phyloP scores from a whole-genome alignment of 148 eudicot species.

The Chenopodium formosanum region DNA sequence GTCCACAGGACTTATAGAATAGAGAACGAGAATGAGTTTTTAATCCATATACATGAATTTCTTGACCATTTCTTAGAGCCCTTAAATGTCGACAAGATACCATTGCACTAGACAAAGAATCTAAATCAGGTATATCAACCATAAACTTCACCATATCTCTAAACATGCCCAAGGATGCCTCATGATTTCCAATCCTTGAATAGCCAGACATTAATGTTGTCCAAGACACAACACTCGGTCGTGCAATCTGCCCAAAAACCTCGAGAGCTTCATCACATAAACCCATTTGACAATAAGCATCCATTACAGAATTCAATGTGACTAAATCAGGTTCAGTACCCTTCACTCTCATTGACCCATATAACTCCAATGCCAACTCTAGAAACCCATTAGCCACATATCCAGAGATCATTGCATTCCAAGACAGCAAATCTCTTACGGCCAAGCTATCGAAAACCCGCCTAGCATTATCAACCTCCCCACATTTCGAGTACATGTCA shows the following conservation, averaged over 20 bases:
- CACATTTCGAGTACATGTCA: conserved; percentile 54
- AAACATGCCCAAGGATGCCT: conserved; percentile 36
- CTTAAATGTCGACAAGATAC: conserved; percentile 46
- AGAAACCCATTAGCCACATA: conserved; percentile 39
- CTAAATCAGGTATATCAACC: conserved; percentile 37
- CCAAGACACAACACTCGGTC: conserved; percentile 55
- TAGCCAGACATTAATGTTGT: conserved; percentile 56
- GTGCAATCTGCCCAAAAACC: conserved; percentile 37
- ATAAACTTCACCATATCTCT: conserved; percentile 38
- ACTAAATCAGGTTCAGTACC: conserved; percentile 49
- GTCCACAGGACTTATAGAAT: conserved; percentile 47
- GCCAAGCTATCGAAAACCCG: conserved; percentile 39
- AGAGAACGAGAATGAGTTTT: conserved; percentile 20
- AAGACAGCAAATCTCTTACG: conserved; percentile 41
- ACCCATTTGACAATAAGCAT: conserved; percentile 56
- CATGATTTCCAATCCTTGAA: conserved; percentile 42
- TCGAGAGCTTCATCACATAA: conserved; percentile 45
- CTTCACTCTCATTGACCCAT: conserved; percentile 31
- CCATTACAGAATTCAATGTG: conserved; percentile 50
- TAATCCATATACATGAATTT: conserved; percentile 51
- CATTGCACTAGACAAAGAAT: conserved; percentile 43
- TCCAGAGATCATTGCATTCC: conserved; percentile 54
- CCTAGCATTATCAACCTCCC: conserved; percentile 33
- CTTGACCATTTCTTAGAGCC: conserved; percentile 35
- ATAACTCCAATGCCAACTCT: conserved; percentile 36